These are phyloP conservation scores for Pyricularia sp. DNA, from an alignment of 2,329 filamentous ascomycete species.

Conservation along the genomic window DNA sequence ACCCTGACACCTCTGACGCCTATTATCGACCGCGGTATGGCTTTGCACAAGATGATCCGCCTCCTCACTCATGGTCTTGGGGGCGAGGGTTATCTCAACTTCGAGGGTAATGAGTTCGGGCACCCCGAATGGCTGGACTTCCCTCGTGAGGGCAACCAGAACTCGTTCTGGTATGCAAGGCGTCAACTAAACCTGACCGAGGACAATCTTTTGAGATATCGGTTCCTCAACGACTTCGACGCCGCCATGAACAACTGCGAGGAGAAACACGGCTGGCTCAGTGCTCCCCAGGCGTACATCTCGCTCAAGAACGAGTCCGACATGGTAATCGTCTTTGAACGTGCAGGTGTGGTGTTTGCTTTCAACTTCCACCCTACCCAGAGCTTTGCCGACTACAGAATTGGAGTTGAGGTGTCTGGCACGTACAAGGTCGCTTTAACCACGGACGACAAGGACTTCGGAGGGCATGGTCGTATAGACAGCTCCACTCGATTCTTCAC, in stretches of 20 bases:
- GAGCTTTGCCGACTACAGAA: conserved; percentile 84
- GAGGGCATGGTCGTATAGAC: conserved; percentile 66
- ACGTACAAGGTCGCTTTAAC: conserved; percentile 82
- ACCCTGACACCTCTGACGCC: conserved; percentile 69
- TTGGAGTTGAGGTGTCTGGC: conserved; percentile 73
- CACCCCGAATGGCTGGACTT: conserved; percentile 99
- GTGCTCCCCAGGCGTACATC: conserved; percentile 75
- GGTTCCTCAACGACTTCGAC: conserved; percentile 89
- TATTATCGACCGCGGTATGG: conserved; percentile 79
- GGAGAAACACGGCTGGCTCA: conserved; percentile 82
- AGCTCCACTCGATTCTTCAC: conserved; percentile 84
- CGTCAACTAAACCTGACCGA: conserved; percentile 89
- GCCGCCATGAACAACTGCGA: conserved; percentile 80
- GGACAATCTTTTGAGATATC: conserved; percentile 73
- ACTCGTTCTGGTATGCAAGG: conserved; percentile 88
- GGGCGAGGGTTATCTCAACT: conserved; percentile 95
- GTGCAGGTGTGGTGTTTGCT: conserved; percentile 77
- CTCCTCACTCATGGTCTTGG: conserved; percentile 83
- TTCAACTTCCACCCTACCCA: conserved; percentile 88
- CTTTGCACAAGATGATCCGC: conserved; percentile 94
- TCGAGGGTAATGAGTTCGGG: conserved; percentile 97
- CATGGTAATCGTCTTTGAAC: conserved; percentile 92
- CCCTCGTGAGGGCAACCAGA: conserved; percentile 80
- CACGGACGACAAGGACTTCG: conserved; percentile 63
- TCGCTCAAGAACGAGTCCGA: conserved; percentile 87